Evolutionary conservation across 306 rosid genomes (phyloP), one percentile per base, ranked within the genome.

Genomic region (Cicer cuneatum): DNA sequence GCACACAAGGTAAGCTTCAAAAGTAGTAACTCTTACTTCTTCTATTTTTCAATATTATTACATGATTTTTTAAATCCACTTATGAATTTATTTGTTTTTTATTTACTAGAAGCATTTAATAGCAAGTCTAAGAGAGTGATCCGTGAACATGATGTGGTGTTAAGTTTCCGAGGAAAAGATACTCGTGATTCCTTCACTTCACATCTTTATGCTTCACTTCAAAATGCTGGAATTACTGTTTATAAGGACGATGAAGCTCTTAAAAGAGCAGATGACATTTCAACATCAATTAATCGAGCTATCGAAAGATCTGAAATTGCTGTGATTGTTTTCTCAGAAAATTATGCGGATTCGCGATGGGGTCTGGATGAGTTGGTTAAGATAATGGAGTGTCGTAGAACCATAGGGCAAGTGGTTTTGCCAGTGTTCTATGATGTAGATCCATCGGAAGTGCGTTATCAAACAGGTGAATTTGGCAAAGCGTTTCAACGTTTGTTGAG

Each of bases 371-470:
- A 68, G 39, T 51, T 73, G 3, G 9, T 0, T 1, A 16, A 15
- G 1, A 73, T 73, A 21, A 59, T 45, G 33, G 13, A 56, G 15
- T 43, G 63, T 42, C 13, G 1, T 4, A 53, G 33, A 66, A 6
- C 45, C 16, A 4, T 0, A 15, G 7, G 39, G 0, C 74, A 43
- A 1, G 21, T 54, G 7, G 74, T 76, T 76, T 6, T 66, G 2
- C 80, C 80, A 0, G 67, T 73, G 46, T 73, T 73, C 51, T 73
- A 42, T 2, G 10, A 45, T 2, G 39, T 66, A 2, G 47, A 53
- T 16, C 81, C 75, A 7, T 59, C 69, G 0, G 43, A 77, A 37
- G 42, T 59, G 0, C 42, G 65, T 6, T 9, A 7, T 9, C 42
- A 33, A n/a, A 33, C 6, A 2, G 65, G 42, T 6, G 8, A 10